Percentiles rank a stretch among this genome's conserved stretches.
phyloP scores from a whole-genome alignment of 169 alveolate species.

The Plasmodium cynomolgi region DNA sequence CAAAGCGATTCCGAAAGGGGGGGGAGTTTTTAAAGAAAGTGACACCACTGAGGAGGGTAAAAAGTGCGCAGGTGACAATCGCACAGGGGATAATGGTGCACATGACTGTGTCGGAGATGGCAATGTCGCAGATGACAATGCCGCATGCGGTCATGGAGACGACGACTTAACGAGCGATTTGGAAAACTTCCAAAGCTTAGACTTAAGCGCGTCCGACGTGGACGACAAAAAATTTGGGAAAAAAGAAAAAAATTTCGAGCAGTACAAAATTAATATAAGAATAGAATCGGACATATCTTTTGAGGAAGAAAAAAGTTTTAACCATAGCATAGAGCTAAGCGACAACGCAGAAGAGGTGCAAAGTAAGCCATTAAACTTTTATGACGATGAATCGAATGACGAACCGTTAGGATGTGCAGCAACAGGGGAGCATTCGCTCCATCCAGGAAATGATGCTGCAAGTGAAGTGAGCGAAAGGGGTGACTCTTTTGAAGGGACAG shows the following conservation, averaged over 20 bases:
- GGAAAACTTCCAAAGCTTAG: conserved; percentile 39
- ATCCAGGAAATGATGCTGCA: neutral
- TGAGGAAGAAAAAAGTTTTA: conserved; percentile 2
- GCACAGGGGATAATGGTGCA: neutral
- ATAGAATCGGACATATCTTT: neutral
- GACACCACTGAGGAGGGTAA: neutral
- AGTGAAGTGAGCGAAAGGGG: neutral
- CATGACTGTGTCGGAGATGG: neutral
- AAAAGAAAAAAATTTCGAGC: neutral
- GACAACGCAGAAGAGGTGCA: conserved; percentile 3
- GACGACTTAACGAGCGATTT: conserved; percentile 1
- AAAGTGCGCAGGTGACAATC: neutral
- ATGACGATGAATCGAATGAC: neutral
- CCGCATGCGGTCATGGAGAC: neutral
- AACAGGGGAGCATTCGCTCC: neutral
- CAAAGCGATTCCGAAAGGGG: neutral
- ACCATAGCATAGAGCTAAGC: neutral
- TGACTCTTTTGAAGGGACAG: neutral
- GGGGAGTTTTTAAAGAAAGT: neutral
- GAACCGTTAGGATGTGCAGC: neutral
- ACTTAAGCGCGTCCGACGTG: neutral
- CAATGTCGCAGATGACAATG: neutral
- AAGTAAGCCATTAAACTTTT: neutral
- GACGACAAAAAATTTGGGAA: neutral
- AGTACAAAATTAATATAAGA: conserved; percentile 13